Base-by-base conservation (phyloP, 1,139 yeast genomes). In the Debaryomyces udenii region DNA sequence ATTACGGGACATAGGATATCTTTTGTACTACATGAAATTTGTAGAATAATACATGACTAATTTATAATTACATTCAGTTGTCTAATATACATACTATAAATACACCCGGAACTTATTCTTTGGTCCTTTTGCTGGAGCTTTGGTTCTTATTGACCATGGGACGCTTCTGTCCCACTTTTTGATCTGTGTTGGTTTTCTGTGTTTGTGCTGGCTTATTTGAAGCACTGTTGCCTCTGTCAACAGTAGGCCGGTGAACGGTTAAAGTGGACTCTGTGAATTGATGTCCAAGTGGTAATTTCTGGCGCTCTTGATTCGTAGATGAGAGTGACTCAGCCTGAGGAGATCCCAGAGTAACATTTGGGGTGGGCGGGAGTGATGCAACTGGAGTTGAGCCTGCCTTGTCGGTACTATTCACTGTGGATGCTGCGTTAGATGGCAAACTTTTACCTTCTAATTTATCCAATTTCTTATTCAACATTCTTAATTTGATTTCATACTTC, bases 391-490 rank as follows among this genome's bases (percentile, higher is more conserved):
- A 26, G 7, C 30, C 18, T 22, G 27, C 14, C n/a, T 23, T 34
- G n/a, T 14, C 11, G 10, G 16, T 16, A 24, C 18, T 10, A 10
- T 24, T 20, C 7, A 40, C 26, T 13, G 24, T 13, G 4, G 42
- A 11, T 9, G 31, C 18, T n/a, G 37, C 26, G 16, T 24, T 14
- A 31, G 35, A 38, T 9, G 18, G 14, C 7, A 11, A 44, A 29
- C 51, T 52, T 31, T 55, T 49, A 27, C 52, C 47, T 31, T 66
- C 73, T 22, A 64, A 53, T 32, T 62, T 64, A 33, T 71, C 76
- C 28, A 69, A 57, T 52, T 68, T 72, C 48, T 74, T 65, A 50
- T 64, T 72, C 55, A 73, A 64, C 68, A 68, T 70, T 43, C 65
- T 66, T 49, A 72, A 57, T 48, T 68, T 70, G 45, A 71, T 57